Percentiles rank a stretch among this genome's conserved stretches.
These are phyloP conservation scores for Vitrella brassicaformis DNA, from an alignment of 73 alveolate species.

Conservation along the genomic window DNA sequence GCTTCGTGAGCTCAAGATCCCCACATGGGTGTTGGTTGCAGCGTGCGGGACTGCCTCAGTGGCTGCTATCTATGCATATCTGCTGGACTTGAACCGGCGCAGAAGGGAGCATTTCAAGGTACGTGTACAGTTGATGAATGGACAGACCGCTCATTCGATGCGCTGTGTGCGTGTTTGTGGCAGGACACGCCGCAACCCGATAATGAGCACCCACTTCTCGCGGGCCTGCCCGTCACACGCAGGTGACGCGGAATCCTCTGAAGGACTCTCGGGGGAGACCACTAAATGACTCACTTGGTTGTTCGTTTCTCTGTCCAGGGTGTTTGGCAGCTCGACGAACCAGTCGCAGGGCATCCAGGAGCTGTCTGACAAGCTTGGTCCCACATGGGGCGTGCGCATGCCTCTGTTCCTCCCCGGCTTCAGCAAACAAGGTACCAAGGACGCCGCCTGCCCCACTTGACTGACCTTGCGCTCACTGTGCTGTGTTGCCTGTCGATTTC, in stretches of 20 bases:
- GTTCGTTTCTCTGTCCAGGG: too few relatives aligned
- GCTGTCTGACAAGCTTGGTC: slow-evolving; percentile 2
- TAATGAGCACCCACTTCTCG: background rate
- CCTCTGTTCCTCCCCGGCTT: too few relatives aligned
- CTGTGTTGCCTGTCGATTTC: slow-evolving; percentile 9
- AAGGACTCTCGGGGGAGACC: background rate
- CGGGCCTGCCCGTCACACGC: background rate
- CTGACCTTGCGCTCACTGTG: too few relatives aligned
- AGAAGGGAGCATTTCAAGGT: too few relatives aligned
- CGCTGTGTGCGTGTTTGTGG: too few relatives aligned
- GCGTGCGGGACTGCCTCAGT: slow-evolving; percentile 7
- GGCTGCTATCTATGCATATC: slow-evolving; percentile 12
- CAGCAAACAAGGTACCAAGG: too few relatives aligned
- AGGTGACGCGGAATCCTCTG: background rate
- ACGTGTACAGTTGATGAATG: too few relatives aligned
- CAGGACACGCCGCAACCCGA: slow-evolving; percentile 10
- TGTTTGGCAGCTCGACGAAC: too few relatives aligned
- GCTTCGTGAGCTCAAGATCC: too few relatives aligned
- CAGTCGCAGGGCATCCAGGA: background rate
- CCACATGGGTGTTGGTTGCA: slow-evolving; percentile 14
- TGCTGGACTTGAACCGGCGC: slow-evolving; percentile 1
- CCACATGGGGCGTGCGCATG: slow-evolving; percentile 9
- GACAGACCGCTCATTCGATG: too few relatives aligned
- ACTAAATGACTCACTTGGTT: too few relatives aligned
- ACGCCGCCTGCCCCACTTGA: too few relatives aligned